Evolutionary conservation across 140 eudicot genomes (phyloP), one percentile per base, ranked within the genome.

Genomic region (Oenanthe javanica): DNA sequence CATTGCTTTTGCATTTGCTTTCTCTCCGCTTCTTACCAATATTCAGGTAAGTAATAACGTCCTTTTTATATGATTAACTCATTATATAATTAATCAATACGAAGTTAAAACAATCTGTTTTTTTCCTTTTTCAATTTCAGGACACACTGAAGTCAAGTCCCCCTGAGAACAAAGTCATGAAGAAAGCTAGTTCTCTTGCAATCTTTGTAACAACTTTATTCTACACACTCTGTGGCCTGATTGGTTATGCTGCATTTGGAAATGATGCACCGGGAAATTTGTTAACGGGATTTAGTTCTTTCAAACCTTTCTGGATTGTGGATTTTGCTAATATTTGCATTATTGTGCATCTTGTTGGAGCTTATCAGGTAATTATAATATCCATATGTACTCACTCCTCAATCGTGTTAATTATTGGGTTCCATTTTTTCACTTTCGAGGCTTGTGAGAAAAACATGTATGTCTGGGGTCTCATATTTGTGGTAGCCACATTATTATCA

Each of bases 1-100:
- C 67, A 59, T 59, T 59, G 67, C 67, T 59, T 59, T 59, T 59
- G 67, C 67, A 59, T 59, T 59, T 59, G 67, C 67, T 59, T 59
- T 59, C 67, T 59, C 67, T 21, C 67, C 67, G 11, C 67, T 59
- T n/a, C 67, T 59, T 59, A 21, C 67, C 67, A 59, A 59, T 59
- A 59, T 59, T 10, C 67, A 59, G 67, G 67, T 8, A 59, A 19
- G 67, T 19, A 19, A 59, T 59, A 15, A 51, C 3, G 57, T 4
- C 57, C 57, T 59, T n/a, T 59, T n/a, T 6, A 16, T 59, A 59
- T 21, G 27, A 6, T 16, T 59, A 0, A 59, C 9, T 31, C 10
- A 21, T 59, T 59, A 59, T 59, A 59, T 59, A 6, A 9, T 59
- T n/a, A 59, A 59, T 59, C 9, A 59, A 19, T 59, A 16, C 5